Evolutionary conservation across 2,329 filamentous ascomycete species (phyloP).

Genomic region (Scytalidium lignicola): DNA sequence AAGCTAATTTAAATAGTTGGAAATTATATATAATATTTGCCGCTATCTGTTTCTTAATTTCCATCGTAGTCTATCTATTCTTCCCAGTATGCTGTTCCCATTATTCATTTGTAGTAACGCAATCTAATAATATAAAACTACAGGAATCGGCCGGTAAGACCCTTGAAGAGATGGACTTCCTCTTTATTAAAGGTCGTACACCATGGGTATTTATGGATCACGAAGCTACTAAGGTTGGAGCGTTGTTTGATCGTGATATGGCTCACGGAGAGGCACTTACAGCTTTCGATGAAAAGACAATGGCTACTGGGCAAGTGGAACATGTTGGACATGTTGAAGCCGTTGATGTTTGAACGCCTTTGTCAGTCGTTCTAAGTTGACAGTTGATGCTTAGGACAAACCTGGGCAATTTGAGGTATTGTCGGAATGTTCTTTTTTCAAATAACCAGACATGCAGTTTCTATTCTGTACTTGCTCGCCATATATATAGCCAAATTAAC

Average conservation of each 20-base stretch:
- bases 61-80: slow-evolving; percentile 17
- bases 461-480: too few relatives aligned
- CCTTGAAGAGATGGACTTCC: slow-evolving; percentile 20
- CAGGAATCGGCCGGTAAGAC: slow-evolving; percentile 21
- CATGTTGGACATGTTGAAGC: background rate
- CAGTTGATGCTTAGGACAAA: too few relatives aligned
- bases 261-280: slow-evolving; percentile 27
- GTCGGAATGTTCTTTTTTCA: too few relatives aligned
- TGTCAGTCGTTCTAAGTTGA: too few relatives aligned
- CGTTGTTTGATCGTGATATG: slow-evolving; percentile 19
- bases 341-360: background rate
- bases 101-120: background rate
- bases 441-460: too few relatives aligned
- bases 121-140: background rate
- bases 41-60: slow-evolving; percentile 19
- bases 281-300: slow-evolving; percentile 18
- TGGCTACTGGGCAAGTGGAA: background rate
- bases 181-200: slow-evolving; percentile 15
- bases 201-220: slow-evolving; percentile 18
- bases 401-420: too few relatives aligned
- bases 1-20: slow-evolving; percentile 11
- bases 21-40: slow-evolving; percentile 22
- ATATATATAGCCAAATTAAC: too few relatives aligned
- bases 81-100: slow-evolving; percentile 14
- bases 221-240: slow-evolving; percentile 17